Evolutionary conservation across 1,284 basidiomycete species (phyloP).

Genomic region (Apiotrichum akiyoshidainum): DNA sequence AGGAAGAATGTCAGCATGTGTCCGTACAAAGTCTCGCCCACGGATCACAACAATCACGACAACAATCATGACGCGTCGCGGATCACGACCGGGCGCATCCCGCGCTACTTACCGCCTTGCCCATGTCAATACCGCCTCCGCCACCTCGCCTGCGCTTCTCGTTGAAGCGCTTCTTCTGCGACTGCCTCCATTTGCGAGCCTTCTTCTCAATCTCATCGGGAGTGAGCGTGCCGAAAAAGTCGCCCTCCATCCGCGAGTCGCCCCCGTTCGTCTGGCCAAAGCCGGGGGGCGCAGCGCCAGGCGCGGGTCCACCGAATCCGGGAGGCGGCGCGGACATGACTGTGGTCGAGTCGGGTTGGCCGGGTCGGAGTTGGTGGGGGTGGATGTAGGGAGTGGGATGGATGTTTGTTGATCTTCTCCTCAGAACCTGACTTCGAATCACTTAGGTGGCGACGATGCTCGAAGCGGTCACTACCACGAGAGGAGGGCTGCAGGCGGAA

Average conservation of each 20-base stretch:
- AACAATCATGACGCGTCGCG: not conserved
- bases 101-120: conserved; percentile 46
- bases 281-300: conserved; percentile 17
- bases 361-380: not conserved
- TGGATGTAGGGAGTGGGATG: not conserved
- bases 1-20: not conserved
- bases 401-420: not conserved
- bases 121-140: conserved; percentile 50
- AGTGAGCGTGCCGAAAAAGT: conserved; percentile 47
- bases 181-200: conserved; percentile 50
- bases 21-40: too few species aligned
- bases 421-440: not conserved
- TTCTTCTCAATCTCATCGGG: conserved; percentile 51
- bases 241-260: conserved; percentile 41
- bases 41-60: not conserved
- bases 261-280: conserved; percentile 34
- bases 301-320: conserved; percentile 38
- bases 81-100: not conserved
- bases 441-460: not conserved
- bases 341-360: not conserved
- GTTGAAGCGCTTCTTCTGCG: conserved; percentile 47
- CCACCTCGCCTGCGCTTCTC: conserved; percentile 49
- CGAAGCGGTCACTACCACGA: not conserved
- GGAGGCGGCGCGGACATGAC: conserved; percentile 49
- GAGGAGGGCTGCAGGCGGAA: not conserved